Evolutionary conservation across 2,329 filamentous ascomycete species (phyloP).

Genomic region (Coniochaeta sp.): DNA sequence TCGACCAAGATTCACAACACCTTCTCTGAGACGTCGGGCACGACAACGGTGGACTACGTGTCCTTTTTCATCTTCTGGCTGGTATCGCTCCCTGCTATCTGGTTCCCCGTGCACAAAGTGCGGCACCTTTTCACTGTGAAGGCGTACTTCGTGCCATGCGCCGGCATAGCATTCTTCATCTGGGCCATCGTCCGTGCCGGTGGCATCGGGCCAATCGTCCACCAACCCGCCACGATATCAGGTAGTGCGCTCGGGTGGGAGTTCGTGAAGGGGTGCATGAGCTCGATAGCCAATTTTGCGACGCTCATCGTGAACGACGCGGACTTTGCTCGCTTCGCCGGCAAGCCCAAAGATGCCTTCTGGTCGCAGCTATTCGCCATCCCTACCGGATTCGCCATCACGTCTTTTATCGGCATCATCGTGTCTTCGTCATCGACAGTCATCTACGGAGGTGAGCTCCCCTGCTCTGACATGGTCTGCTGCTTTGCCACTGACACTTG

Average conservation of each 20-base stretch:
- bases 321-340: conserved; percentile 79
- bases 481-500: not conserved
- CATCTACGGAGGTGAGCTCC: conserved; percentile 41
- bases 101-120: conserved; percentile 84
- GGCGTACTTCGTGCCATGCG: conserved; percentile 72
- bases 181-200: conserved; percentile 80
- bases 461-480: not conserved
- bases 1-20: conserved; percentile 56
- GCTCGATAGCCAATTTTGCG: conserved; percentile 82
- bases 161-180: conserved; percentile 79
- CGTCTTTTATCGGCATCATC: conserved; percentile 77
- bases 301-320: conserved; percentile 78
- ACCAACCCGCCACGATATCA: conserved; percentile 53
- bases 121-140: conserved; percentile 89
- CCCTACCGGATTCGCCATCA: conserved; percentile 65
- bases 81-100: conserved; percentile 72
- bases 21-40: conserved; percentile 58
- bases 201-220: conserved; percentile 75
- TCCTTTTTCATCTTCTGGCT: conserved; percentile 88
- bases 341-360: conserved; percentile 66
- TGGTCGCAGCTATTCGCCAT: conserved; percentile 76
- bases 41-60: conserved; percentile 66
- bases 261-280: conserved; percentile 81
- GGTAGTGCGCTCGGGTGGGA: conserved; percentile 73
- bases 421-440: conserved; percentile 67